phyloP scores from a whole-genome alignment of 2,329 filamentous ascomycete genomes.

The Exophiala sp. region DNA sequence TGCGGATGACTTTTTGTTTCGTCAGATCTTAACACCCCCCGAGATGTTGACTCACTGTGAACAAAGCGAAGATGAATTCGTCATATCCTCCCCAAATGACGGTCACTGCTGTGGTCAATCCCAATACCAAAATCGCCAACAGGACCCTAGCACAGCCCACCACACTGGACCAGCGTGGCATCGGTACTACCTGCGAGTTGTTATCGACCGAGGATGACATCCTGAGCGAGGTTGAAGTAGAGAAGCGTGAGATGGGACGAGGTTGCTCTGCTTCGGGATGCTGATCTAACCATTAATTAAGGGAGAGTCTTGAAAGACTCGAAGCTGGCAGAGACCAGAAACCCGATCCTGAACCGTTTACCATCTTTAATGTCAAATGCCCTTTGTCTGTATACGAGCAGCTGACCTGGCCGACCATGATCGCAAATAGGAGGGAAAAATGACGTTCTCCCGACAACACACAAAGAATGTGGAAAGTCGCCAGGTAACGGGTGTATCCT shows the following conservation, averaged over 20 bases:
- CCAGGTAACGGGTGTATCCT: slow-evolving; percentile 1
- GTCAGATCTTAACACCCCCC: not conserved
- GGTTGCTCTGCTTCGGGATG: not conserved
- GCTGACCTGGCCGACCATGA: not conserved
- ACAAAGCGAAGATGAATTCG: slow-evolving; percentile 21
- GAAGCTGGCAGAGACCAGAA: not conserved
- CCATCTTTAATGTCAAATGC: not conserved
- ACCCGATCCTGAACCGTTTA: not conserved
- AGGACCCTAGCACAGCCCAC: slow-evolving; percentile 23
- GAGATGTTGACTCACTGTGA: slow-evolving; percentile 21
- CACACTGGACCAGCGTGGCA: slow-evolving; percentile 24
- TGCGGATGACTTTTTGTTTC: slow-evolving; percentile 12
- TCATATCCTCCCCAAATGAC: slow-evolving; percentile 21
- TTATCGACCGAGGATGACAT: slow-evolving; percentile 4
- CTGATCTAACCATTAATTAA: slow-evolving; percentile 9
- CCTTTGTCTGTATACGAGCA: slow-evolving; percentile 1
- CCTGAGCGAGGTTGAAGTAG: slow-evolving; percentile 16
- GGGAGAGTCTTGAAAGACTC: not conserved
- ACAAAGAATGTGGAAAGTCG: slow-evolving; percentile 20
- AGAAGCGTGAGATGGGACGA: slow-evolving; percentile 16
- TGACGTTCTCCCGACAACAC: slow-evolving; percentile 10
- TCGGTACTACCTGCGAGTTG: slow-evolving; percentile 19
- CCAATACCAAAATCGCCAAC: slow-evolving; percentile 19
- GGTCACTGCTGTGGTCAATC: slow-evolving; percentile 18
- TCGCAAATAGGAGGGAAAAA: slow-evolving; percentile 1